Evolutionary conservation across 441 rosid genomes (phyloP).

Genomic region (Dalechampia spathulata): DNA sequence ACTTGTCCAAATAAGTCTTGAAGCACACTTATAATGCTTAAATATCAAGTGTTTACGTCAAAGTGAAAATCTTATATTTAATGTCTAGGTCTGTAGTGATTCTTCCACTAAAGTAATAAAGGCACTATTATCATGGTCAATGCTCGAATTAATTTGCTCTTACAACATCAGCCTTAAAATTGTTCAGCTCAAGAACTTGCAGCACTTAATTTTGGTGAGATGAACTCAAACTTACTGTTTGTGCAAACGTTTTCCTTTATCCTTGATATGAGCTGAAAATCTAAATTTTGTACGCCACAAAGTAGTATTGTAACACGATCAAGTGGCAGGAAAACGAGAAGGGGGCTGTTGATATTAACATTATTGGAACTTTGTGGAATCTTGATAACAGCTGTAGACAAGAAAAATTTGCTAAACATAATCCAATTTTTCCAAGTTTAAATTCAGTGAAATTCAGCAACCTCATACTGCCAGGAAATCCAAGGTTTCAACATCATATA

Average conservation of each 20-base stretch:
- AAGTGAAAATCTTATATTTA: not conserved
- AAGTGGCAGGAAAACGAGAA: not conserved
- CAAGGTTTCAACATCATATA: not conserved
- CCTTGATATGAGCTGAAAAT: not conserved
- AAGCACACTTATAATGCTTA: not conserved
- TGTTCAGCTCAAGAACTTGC: constrained; percentile 1
- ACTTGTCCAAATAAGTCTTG: not conserved
- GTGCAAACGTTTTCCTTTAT: not conserved
- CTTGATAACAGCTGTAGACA: not conserved
- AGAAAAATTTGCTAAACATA: not conserved
- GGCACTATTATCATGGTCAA: too few relatives aligned
- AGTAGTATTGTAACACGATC: not conserved
- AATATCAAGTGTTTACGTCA: not conserved
- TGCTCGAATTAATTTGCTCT: not conserved
- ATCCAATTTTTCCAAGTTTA: not conserved
- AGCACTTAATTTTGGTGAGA: not conserved
- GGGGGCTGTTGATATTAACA: not conserved
- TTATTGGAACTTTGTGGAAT: not conserved
- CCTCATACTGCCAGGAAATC: not conserved
- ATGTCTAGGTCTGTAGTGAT: not conserved
- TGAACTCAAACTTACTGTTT: not conserved
- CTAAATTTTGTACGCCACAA: not conserved
- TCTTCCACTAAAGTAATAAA: too few relatives aligned
- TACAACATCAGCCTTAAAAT: too few relatives aligned
- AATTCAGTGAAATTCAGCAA: not conserved